phyloP scores from a whole-genome alignment of 805 yeast genomes.

The Schwanniomyces pseudopolymorphus region DNA sequence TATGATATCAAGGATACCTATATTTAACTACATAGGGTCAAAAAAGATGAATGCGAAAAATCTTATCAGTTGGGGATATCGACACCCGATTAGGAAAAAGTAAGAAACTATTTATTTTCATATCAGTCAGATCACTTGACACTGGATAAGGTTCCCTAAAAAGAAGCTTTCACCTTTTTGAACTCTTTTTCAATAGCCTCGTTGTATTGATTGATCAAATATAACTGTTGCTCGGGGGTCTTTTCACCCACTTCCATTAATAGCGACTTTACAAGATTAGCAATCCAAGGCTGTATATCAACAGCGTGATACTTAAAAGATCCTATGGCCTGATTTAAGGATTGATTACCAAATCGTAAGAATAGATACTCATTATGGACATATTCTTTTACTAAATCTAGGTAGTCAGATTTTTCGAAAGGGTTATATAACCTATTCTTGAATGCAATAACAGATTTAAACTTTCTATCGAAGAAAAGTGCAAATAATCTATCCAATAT shows the following conservation, averaged over 20 bases:
- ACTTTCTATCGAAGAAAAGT: slow-evolving; percentile 11
- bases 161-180: background rate
- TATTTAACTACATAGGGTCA: background rate
- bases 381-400: slow-evolving; percentile 2
- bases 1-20: too few relatives aligned
- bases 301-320: slow-evolving; percentile 9
- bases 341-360: slow-evolving; percentile 12
- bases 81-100: slow-evolving; percentile 7
- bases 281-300: slow-evolving; percentile 12
- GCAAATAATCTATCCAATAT: slow-evolving; percentile 4
- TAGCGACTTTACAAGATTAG: slow-evolving; percentile 4
- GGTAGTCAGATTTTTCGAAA: slow-evolving; percentile 7
- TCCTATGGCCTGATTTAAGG: slow-evolving; percentile 21
- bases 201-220: background rate
- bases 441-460: slow-evolving; percentile 12
- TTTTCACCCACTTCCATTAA: background rate
- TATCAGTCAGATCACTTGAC: background rate
- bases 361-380: slow-evolving; percentile 9
- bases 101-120: background rate
- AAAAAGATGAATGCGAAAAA: background rate
- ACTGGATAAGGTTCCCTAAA: background rate
- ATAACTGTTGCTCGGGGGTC: background rate
- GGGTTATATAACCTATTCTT: slow-evolving; percentile 9
- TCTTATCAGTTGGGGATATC: slow-evolving; percentile 7
- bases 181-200: background rate